A percentile compares a stretch with the other conserved stretches of the same genome.
Evolutionary conservation across 225 moss, liverwort and hornwort genomes (phyloP).

Genomic region (Bryum argenteum): DNA sequence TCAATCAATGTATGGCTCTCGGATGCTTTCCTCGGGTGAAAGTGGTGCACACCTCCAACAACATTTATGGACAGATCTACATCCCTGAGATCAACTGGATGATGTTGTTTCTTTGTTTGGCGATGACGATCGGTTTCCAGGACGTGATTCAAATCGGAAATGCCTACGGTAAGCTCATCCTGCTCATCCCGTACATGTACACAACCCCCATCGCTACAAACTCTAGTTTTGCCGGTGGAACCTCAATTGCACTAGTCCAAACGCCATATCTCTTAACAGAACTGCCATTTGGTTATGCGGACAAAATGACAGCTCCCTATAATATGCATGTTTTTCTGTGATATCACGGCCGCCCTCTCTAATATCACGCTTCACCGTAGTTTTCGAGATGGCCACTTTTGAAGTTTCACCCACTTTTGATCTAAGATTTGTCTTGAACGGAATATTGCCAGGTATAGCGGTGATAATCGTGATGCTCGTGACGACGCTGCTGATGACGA

Average conservation of each 20-base stretch:
- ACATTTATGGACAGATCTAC: constrained; percentile 44
- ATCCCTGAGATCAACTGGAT: constrained; percentile 56
- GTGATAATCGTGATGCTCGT: constrained; percentile 84
- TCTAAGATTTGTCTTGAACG: too few species aligned
- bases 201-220: too few species aligned
- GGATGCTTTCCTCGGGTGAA: constrained; percentile 49
- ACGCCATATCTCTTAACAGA: too few species aligned
- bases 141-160: constrained; percentile 40
- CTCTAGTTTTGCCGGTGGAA: too few species aligned
- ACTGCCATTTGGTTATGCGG: too few species aligned
- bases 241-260: too few species aligned
- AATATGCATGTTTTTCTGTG: too few species aligned
- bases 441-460: constrained; percentile 57
- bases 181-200: neutral
- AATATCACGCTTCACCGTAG: too few species aligned
- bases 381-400: too few species aligned
- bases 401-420: too few species aligned
- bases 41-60: constrained; percentile 47
- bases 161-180: constrained; percentile 38
- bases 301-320: too few species aligned
- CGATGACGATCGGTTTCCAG: constrained; percentile 37
- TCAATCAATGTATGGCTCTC: constrained; percentile 43
- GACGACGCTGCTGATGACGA: constrained; percentile 72
- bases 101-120: constrained; percentile 36
- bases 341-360: too few species aligned